phyloP scores from a whole-genome alignment of 257 asterid species.

The Echites panduratus region DNA sequence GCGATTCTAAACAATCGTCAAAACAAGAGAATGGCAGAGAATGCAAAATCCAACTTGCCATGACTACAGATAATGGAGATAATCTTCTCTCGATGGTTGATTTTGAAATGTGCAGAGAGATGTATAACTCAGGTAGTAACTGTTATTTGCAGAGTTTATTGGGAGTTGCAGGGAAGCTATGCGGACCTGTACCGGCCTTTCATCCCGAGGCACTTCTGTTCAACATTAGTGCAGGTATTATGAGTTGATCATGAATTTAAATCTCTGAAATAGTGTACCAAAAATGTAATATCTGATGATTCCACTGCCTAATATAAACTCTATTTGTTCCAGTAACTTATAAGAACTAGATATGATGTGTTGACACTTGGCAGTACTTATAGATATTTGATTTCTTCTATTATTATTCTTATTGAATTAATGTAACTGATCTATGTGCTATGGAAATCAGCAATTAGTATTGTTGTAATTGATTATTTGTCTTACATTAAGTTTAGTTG shows the following conservation, averaged over 20 bases:
- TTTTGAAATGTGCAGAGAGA: constrained; percentile 28
- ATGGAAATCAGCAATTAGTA: not conserved
- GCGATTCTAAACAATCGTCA: constrained; percentile 19
- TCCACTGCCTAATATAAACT: not conserved
- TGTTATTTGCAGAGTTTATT: constrained; percentile 60
- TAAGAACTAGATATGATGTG: not conserved
- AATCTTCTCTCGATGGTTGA: constrained; percentile 23
- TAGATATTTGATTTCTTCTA: not conserved
- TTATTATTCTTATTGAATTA: not conserved
- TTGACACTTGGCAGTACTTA: not conserved
- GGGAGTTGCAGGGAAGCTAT: constrained; percentile 61
- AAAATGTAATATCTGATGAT: not conserved
- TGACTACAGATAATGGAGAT: constrained; percentile 29
- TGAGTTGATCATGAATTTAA: constrained; percentile 1
- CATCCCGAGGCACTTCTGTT: constrained; percentile 77
- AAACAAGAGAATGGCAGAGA: constrained; percentile 17
- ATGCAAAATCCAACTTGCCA: constrained; percentile 24
- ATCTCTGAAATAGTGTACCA: not conserved
- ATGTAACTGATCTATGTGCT: not conserved
- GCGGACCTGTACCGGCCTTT: constrained; percentile 71
- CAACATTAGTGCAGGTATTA: constrained; percentile 74
- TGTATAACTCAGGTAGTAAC: constrained; percentile 23
- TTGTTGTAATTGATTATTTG: not conserved
- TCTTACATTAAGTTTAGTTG: not conserved
- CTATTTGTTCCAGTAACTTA: not conserved